phyloP scores from a whole-genome alignment of 257 asterid species.

The Salvia splendens region DNA sequence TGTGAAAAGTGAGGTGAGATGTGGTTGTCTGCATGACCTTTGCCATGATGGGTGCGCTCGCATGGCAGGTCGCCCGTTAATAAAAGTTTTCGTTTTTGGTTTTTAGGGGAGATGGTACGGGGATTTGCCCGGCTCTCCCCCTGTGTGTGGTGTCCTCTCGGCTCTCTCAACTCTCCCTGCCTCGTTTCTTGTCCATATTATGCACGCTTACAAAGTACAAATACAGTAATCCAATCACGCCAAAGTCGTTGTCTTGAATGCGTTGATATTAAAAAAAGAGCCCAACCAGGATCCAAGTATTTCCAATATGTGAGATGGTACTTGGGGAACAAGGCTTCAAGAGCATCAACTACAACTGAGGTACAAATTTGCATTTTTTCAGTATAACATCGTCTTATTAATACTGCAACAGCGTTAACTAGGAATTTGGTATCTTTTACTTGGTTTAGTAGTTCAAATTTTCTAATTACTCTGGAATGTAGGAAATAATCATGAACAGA shows the following conservation, averaged over 20 bases:
- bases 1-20: slow-evolving; percentile 23
- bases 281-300: neutral
- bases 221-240: neutral
- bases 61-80: slow-evolving; percentile 56
- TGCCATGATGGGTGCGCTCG: slow-evolving; percentile 74
- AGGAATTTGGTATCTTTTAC: too few relatives aligned
- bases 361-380: slow-evolving; percentile 24
- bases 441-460: neutral
- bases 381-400: neutral
- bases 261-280: neutral
- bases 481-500: too few relatives aligned
- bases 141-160: slow-evolving; percentile 37
- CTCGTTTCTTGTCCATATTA: too few relatives aligned
- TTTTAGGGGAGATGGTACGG: slow-evolving; percentile 58
- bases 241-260: neutral
- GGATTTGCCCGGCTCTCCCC: slow-evolving; percentile 54
- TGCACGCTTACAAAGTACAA: neutral
- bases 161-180: neutral
- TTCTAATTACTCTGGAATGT: too few relatives aligned
- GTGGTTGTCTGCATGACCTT: slow-evolving; percentile 41
- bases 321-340: neutral
- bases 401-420: too few relatives aligned
- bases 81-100: slow-evolving; percentile 34
- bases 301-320: neutral
- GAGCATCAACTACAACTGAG: slow-evolving; percentile 17